Evolutionary conservation across 2,329 filamentous ascomycete species (phyloP).

Genomic region (Pseudogymnoascus sp.): DNA sequence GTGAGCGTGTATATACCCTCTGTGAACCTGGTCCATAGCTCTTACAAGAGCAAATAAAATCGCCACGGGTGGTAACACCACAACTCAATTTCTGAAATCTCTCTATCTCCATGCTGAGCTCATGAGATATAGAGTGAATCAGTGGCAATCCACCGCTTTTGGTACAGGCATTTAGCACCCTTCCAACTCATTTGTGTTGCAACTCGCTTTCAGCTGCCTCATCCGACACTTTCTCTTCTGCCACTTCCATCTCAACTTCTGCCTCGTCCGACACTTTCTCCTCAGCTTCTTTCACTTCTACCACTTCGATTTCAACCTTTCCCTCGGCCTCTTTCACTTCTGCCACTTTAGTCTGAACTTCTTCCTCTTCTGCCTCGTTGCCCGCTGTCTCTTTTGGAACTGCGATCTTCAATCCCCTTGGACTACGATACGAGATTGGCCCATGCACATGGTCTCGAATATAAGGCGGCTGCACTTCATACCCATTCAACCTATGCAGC

Average conservation of each 20-base stretch:
- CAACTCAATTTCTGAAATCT: neutral
- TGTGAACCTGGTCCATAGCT: too few relatives aligned
- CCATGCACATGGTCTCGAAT: slow-evolving; percentile 2
- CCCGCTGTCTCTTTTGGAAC: neutral
- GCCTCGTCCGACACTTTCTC: neutral
- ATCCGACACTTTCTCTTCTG: slow-evolving; percentile 11
- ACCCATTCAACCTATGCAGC: neutral
- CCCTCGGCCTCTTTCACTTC: slow-evolving; percentile 1
- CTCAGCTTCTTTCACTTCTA: slow-evolving; percentile 17
- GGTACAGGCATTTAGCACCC: neutral
- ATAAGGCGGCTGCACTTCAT: neutral
- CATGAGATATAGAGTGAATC: too few relatives aligned
- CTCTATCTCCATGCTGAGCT: neutral
- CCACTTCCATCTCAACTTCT: slow-evolving; percentile 13
- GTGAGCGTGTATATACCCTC: neutral
- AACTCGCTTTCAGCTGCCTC: slow-evolving; percentile 12
- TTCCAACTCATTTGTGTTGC: neutral
- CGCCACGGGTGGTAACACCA: neutral
- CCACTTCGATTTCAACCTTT: slow-evolving; percentile 17
- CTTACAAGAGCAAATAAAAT: too few relatives aligned
- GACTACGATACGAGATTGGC: slow-evolving; percentile 10
- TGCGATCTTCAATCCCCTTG: slow-evolving; percentile 1
- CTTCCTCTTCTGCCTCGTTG: neutral
- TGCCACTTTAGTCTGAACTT: slow-evolving; percentile 10
- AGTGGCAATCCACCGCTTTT: too few relatives aligned